phyloP scores from a whole-genome alignment of 192 early-diverging fungal genomes.

The Coemansia sp. region DNA sequence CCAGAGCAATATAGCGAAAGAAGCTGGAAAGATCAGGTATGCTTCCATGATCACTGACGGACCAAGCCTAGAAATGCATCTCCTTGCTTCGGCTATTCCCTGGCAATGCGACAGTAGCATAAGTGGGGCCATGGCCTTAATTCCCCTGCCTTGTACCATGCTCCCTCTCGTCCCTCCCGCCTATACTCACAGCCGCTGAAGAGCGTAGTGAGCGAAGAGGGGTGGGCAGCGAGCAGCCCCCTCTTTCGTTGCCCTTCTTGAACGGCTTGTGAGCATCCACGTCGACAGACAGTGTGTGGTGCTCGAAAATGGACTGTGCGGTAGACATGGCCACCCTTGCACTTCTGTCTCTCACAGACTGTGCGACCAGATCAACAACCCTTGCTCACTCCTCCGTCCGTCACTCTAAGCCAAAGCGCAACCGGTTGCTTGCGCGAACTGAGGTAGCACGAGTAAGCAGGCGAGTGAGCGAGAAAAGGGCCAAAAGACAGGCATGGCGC shows the following conservation, averaged over 20 bases:
- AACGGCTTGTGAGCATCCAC: neutral
- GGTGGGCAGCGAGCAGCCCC: neutral
- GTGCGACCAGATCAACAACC: neutral
- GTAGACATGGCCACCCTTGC: neutral
- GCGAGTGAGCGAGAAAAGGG: neutral
- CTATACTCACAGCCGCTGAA: neutral
- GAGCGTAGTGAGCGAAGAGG: neutral
- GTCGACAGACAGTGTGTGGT: neutral
- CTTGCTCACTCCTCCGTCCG: neutral
- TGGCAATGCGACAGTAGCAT: neutral
- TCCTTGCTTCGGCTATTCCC: constrained; percentile 4
- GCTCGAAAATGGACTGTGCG: neutral
- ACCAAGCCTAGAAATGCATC: neutral
- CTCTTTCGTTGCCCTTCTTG: neutral
- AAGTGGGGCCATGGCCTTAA: neutral
- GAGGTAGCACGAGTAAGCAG: neutral
- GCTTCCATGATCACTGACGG: neutral
- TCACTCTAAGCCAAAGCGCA: neutral
- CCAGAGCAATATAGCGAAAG: neutral
- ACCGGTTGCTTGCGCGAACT: neutral
- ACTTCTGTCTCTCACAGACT: neutral
- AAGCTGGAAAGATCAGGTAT: neutral
- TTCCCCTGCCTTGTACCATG: neutral
- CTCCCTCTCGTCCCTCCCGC: neutral
- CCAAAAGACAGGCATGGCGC: neutral